These are phyloP conservation scores for Tuber umbilicatum DNA, from an alignment of 495 filamentous ascomycete species.

Conservation along the genomic window DNA sequence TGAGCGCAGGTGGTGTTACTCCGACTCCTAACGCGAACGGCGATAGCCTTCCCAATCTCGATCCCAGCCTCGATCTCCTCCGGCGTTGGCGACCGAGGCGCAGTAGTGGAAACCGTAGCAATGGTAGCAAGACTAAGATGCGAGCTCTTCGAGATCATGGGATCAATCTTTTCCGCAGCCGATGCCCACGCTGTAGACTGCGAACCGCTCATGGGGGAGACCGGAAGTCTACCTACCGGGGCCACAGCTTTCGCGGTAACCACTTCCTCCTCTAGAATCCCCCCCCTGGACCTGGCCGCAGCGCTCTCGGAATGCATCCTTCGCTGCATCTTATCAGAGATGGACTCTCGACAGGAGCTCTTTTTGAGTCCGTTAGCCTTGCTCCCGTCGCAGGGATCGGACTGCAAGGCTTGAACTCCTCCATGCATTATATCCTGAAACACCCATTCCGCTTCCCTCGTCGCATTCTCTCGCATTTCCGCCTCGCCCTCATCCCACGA, in stretches of 20 bases:
- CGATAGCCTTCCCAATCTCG: conserved; percentile 32
- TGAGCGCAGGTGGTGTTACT: conserved; percentile 21
- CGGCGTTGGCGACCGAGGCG: conserved; percentile 22
- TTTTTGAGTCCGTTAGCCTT: conserved; percentile 15
- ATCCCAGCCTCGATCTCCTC: conserved; percentile 32
- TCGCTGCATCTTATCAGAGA: conserved; percentile 12
- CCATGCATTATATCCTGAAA: conserved; percentile 33
- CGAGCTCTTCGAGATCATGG: conserved; percentile 18
- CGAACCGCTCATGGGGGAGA: not conserved
- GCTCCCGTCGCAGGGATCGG: conserved; percentile 10
- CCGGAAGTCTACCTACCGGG: not conserved
- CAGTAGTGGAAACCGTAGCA: conserved; percentile 13
- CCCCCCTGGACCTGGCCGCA: not conserved
- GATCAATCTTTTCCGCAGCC: conserved; percentile 6
- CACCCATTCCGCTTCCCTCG: conserved; percentile 32
- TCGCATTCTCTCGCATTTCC: conserved; percentile 18
- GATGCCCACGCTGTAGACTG: not conserved
- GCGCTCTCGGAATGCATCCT: not conserved
- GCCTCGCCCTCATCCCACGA: conserved; percentile 26
- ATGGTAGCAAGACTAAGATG: conserved; percentile 19
- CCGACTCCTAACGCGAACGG: conserved; percentile 23
- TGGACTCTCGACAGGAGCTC: conserved; percentile 17
- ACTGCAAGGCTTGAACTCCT: conserved; percentile 32
- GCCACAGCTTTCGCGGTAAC: not conserved
- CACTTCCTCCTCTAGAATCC: not conserved